Conservation (phyloP, 2,329 filamentous ascomycete genomes). For the Cordyceps tenuipes region DNA sequence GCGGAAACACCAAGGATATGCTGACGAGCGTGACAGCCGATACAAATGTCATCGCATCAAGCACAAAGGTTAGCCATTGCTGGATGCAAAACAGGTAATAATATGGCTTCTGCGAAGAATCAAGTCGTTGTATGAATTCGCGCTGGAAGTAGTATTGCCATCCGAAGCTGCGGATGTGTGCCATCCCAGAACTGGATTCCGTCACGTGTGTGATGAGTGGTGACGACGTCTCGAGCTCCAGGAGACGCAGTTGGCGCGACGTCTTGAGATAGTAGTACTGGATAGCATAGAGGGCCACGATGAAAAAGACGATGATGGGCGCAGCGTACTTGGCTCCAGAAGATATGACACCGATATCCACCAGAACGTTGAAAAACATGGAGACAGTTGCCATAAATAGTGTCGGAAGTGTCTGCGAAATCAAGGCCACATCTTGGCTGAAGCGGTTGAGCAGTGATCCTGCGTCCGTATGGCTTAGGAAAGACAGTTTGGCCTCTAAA, state of each 20-base stretch:
- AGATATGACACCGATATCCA: constrained; percentile 16
- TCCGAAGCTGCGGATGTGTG: constrained; percentile 43
- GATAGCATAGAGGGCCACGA: constrained; percentile 20
- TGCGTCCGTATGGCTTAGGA: constrained; percentile 12
- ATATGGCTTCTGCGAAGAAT: constrained; percentile 44
- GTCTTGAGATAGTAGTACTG: constrained; percentile 27
- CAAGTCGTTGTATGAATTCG: constrained; percentile 37
- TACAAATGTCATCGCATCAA: constrained; percentile 37
- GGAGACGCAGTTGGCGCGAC: constrained; percentile 27
- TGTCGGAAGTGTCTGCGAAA: constrained; percentile 19
- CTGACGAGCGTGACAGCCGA: constrained; percentile 37
- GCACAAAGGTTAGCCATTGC: constrained; percentile 42
- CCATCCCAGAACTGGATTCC: constrained; percentile 37
- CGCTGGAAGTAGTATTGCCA: constrained; percentile 37
- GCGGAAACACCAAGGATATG: constrained; percentile 26
- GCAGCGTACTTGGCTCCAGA: constrained; percentile 23
- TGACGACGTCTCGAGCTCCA: constrained; percentile 28
- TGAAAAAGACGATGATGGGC: constrained; percentile 19
- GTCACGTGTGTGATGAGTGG: constrained; percentile 28
- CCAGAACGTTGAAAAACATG: constrained; percentile 18
- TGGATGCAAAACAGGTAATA: constrained; percentile 48
- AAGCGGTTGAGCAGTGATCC: constrained; percentile 16
- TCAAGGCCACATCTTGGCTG: constrained; percentile 20
- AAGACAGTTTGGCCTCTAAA: constrained; percentile 12
- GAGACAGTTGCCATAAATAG: constrained; percentile 17